These are phyloP conservation scores for Didymella arachidicola DNA, from an alignment of 2,329 filamentous ascomycete genomes.

Conservation along the genomic window DNA sequence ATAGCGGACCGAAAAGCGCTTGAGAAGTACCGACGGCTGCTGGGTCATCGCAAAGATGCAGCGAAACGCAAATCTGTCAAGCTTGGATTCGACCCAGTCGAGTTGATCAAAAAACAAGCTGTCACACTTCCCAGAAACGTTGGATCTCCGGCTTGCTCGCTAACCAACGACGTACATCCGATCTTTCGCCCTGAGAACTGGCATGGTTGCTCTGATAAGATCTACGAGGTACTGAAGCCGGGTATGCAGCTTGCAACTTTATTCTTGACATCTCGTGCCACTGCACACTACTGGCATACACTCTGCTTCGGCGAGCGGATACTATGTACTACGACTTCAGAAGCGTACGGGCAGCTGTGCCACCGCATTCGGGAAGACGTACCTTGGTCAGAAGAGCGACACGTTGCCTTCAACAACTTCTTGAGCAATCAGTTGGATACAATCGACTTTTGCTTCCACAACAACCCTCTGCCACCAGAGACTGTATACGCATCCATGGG, in stretches of 20 bases:
- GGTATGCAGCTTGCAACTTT: slow-evolving; percentile 46
- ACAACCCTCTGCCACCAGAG: slow-evolving; percentile 46
- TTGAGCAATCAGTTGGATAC: slow-evolving; percentile 45
- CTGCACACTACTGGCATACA: slow-evolving; percentile 51
- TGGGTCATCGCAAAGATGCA: slow-evolving; percentile 47
- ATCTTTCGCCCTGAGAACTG: slow-evolving; percentile 51
- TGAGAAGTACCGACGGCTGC: slow-evolving; percentile 49
- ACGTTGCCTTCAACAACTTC: slow-evolving; percentile 40
- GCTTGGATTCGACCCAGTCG: slow-evolving; percentile 51
- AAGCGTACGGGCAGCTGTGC: slow-evolving; percentile 44
- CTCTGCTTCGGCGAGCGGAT: slow-evolving; percentile 49
- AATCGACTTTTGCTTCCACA: slow-evolving; percentile 51
- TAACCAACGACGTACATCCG: slow-evolving; percentile 49
- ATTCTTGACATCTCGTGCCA: slow-evolving; percentile 47
- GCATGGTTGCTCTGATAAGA: slow-evolving; percentile 48
- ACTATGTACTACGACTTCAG: slow-evolving; percentile 39
- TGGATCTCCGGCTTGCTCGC: slow-evolving; percentile 34
- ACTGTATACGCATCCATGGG: slow-evolving; percentile 51
- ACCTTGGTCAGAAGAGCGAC: slow-evolving; percentile 43
- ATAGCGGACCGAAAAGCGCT: slow-evolving; percentile 49
- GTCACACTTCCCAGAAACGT: slow-evolving; percentile 41
- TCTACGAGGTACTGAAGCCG: slow-evolving; percentile 51
- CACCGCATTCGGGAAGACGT: slow-evolving; percentile 49
- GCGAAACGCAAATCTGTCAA: slow-evolving; percentile 43
- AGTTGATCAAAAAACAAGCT: slow-evolving; percentile 51